Base-by-base conservation (phyloP, 2,329 filamentous ascomycete genomes). In the Cordyceps farinosa region DNA sequence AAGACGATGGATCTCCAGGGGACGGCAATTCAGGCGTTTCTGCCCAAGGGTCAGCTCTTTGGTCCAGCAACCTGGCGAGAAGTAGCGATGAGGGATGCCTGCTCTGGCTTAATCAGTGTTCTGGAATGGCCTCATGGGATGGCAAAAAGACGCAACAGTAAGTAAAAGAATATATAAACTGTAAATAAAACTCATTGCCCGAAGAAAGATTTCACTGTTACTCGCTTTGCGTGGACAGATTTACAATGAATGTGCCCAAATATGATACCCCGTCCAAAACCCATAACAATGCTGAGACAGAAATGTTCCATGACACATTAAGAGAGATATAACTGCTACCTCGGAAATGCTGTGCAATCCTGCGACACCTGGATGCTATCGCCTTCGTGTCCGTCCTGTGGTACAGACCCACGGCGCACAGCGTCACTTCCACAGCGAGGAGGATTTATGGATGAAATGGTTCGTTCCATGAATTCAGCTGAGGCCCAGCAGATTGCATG, bases 1-100 rank as follows among this genome's bases (percentile, higher is more conserved):
- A 75, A 80, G 32, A 90, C 88, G 1, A 80, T 89, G 82, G 88
- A 90, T 68, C 81, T 79, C 13, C 71, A 81, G 68, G 83, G 82
- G 11, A 83, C 79, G 1, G 88, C 88, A 9, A 74, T 90, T n/a
- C 82, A 85, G n/a, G 75, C 76, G 17, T 77, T 78, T 10, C 67
- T 89, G 11, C 69, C 22, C 1, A 1, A 22, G 22, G 22, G 11
- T 69, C 77, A 0, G 72, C 84, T 75, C 0, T 90, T 90, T 76
- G 88, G 88, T 7, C 88, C 88, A 1, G 67, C 72, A 45, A 73
- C 70, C 27, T 88, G 85, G 85, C 83, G 68, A 67, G 30, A 9
- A 22, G 36, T 29, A 15, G 11, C 10, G 5, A n/a, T n/a, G n/a
- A 13, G 30, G 7, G n/a, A 17, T n/a, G 30, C 32, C 13, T 36